Base-by-base conservation (phyloP, 2,329 filamentous ascomycete genomes). In the Lasiodiplodia sp. region DNA sequence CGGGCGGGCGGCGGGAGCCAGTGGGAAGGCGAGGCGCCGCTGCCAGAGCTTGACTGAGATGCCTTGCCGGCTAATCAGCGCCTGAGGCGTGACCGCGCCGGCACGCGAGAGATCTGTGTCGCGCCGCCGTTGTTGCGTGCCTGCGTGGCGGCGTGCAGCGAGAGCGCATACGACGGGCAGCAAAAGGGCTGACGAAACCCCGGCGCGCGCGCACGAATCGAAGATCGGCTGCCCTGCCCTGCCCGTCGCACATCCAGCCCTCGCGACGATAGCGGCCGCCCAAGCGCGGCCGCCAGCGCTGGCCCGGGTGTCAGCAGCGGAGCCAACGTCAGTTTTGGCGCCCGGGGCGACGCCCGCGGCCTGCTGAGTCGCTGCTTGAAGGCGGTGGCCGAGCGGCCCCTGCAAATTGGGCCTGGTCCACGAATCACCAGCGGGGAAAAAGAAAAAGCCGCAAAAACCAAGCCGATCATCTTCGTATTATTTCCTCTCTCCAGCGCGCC, bases 1-100 rank as follows among this genome's bases (percentile, higher is more conserved):
- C 53, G 47, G 66, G 66, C 66, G 66, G 66, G 57, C 58, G 62
- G 67, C 62, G 67, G 67, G 67, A 68, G 62, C 67, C 67, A 68
- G 67, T 68, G 67, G 67, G 67, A 68, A 68, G 52, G 49, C 58
- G 38, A 68, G 67, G 67, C 67, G 67, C 66, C 28, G 23, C 44
- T 18, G 40, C 21, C 58, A 63, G 58, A 63, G 58, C 58, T 64
- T 64, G 60, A 37, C 60, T 25, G 60, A 56, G 63, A 40, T 52
- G 37, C 40, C 40, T 40, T 18, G n/a, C 52, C 64, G 60, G 60
- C 60, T 64, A 64, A 64, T 64, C 60, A 64, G 47, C 60, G 47
- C 38, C 11, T 44, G 58, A 63, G n/a, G 60, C 60, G 60, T 64
- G 47, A 53, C 60, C 47, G 60, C 60, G 44, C 58, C 58, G 25